Conservation (phyloP, 352 stramenopile species). For the Globisporangium ultimum region DNA sequence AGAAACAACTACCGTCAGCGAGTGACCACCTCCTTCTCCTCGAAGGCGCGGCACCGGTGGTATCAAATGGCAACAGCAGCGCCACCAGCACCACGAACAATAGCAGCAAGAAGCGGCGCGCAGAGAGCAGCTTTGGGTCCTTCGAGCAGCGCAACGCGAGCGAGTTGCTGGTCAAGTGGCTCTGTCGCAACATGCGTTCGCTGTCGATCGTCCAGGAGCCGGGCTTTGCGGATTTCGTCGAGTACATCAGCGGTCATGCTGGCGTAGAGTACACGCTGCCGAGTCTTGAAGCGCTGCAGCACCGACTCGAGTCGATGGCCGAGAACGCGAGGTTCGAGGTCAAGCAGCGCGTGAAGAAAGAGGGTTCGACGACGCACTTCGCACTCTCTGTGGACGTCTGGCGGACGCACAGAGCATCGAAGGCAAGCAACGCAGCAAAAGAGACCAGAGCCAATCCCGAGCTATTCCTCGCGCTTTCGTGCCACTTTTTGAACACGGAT, state of each 20-base stretch:
- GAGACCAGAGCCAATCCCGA: conserved; percentile 2
- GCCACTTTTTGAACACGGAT: conserved; percentile 26
- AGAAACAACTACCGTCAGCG: neutral
- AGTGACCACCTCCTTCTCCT: neutral
- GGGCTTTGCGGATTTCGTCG: conserved; percentile 27
- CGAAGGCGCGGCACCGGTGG: neutral
- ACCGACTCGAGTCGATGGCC: conserved; percentile 31
- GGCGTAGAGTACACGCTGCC: conserved; percentile 18
- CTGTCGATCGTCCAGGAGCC: conserved; percentile 30
- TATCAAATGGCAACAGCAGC: neutral
- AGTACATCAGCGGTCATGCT: conserved; percentile 15
- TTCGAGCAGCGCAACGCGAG: conserved; percentile 25
- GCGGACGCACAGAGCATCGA: conserved; percentile 3
- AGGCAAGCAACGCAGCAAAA: neutral
- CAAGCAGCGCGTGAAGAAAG: conserved; percentile 31
- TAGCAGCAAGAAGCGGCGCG: conserved; percentile 11
- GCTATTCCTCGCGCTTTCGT: conserved; percentile 19
- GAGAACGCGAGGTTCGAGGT: conserved; percentile 37
- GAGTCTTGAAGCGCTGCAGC: conserved; percentile 20
- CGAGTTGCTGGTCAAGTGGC: conserved; percentile 38
- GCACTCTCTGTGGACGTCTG: conserved; percentile 29
- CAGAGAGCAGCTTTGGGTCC: conserved; percentile 5
- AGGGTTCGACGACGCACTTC: conserved; percentile 13
- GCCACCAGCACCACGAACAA: neutral
- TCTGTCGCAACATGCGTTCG: conserved; percentile 30